phyloP scores from a whole-genome alignment of 1,284 basidiomycete species.

The Ceratobasidium sp. region DNA sequence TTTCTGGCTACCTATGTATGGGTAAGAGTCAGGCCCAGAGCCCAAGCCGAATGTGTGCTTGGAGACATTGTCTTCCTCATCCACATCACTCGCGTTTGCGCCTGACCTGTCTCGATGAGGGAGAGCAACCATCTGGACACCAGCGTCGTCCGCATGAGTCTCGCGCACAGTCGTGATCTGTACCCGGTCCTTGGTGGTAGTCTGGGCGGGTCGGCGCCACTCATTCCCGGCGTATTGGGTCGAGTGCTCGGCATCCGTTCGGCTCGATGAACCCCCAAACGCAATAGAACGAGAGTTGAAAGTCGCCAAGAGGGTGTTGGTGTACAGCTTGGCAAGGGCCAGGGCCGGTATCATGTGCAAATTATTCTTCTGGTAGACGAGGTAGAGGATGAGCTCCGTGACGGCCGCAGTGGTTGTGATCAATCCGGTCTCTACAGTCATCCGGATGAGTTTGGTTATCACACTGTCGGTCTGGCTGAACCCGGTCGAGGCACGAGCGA shows the following conservation, averaged over 20 bases:
- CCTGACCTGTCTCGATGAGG: constrained; percentile 10
- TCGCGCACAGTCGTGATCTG: constrained; percentile 43
- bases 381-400: constrained; percentile 49
- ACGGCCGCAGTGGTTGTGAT: constrained; percentile 49
- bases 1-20: constrained; percentile 24
- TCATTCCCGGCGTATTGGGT: constrained; percentile 26
- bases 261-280: constrained; percentile 15
- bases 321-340: constrained; percentile 51
- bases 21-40: constrained; percentile 5
- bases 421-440: constrained; percentile 51
- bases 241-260: constrained; percentile 16
- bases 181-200: constrained; percentile 25
- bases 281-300: constrained; percentile 45
- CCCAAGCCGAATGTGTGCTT: constrained; percentile 26
- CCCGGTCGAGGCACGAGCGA: constrained; percentile 39
- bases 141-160: constrained; percentile 37
- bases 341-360: constrained; percentile 49
- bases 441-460: constrained; percentile 43
- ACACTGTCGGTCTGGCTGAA: constrained; percentile 43
- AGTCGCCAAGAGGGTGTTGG: constrained; percentile 50
- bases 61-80: constrained; percentile 34
- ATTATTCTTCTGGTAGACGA: constrained; percentile 48
- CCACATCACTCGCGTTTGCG: not conserved
- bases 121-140: constrained; percentile 42
- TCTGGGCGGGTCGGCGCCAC: constrained; percentile 14